phyloP scores from a whole-genome alignment of 805 yeast genomes.

The Metschnikowia corniflorae region DNA sequence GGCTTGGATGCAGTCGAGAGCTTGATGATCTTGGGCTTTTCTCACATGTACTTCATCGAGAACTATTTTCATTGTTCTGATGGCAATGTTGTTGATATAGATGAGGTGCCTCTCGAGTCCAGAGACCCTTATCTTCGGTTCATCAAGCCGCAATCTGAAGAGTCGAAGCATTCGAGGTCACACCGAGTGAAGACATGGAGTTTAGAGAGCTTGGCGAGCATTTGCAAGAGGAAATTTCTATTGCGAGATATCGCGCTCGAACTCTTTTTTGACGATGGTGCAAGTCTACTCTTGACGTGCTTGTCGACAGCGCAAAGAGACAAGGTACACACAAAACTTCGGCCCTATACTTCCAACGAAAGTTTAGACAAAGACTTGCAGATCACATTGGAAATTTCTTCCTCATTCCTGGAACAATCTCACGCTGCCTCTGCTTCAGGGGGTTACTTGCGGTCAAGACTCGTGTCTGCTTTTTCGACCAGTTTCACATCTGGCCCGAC shows the following conservation, averaged over 20 bases:
- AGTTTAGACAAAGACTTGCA: conserved; percentile 54
- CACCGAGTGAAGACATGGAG: conserved; percentile 62
- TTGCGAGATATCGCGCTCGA: conserved; percentile 80
- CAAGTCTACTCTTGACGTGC: conserved; percentile 66
- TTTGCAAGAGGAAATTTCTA: conserved; percentile 71
- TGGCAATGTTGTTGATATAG: conserved; percentile 55
- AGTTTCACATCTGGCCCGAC: conserved; percentile 23
- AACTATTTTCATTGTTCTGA: conserved; percentile 58
- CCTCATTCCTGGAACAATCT: conserved; percentile 19
- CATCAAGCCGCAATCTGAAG: conserved; percentile 46
- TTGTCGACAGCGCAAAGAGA: conserved; percentile 53
- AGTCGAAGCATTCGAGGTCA: conserved; percentile 21
- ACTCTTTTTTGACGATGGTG: conserved; percentile 69
- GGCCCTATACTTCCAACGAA: conserved; percentile 45
- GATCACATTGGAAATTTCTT: conserved; percentile 50
- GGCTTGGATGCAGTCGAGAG: conserved; percentile 80
- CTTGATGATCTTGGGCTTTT: conserved; percentile 63
- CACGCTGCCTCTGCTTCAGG: conserved; percentile 15
- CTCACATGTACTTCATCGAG: conserved; percentile 64
- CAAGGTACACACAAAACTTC: conserved; percentile 46
- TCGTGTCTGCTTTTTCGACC: conserved; percentile 36
- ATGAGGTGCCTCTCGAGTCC: conserved; percentile 57
- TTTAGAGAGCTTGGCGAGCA: conserved; percentile 53
- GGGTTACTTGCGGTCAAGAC: conserved; percentile 23
- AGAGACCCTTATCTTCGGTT: conserved; percentile 69